Evolutionary conservation across 1,284 basidiomycete species (phyloP).

Genomic region (Leccinum solheimii): DNA sequence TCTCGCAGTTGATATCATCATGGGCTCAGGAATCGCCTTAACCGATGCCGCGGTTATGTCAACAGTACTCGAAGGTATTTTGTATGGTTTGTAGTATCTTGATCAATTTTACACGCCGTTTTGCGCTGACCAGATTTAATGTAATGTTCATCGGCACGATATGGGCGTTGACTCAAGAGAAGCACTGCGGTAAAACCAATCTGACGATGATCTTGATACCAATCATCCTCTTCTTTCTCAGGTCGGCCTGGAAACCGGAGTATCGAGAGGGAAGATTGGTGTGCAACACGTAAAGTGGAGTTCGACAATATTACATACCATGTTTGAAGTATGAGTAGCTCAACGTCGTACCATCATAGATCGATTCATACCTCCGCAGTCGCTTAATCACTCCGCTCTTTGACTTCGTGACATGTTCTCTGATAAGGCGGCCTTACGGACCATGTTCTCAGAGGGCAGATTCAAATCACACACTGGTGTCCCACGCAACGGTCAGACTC

Average conservation of each 20-base stretch:
- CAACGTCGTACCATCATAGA: background rate
- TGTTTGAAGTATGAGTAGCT: background rate
- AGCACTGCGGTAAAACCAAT: background rate
- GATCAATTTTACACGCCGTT: background rate
- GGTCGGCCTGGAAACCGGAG: constrained; percentile 6
- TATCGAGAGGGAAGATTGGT: background rate
- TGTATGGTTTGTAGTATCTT: constrained; percentile 12
- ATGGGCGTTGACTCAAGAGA: constrained; percentile 5
- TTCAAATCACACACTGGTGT: background rate
- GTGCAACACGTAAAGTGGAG: background rate
- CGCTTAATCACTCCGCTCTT: background rate
- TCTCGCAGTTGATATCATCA: background rate
- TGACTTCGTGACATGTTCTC: background rate
- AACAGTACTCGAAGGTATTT: constrained; percentile 10
- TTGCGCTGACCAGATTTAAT: background rate
- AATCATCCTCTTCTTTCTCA: constrained; percentile 17
- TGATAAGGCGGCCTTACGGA: background rate
- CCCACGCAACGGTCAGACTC: background rate
- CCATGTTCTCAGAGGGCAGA: background rate
- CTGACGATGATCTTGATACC: constrained; percentile 3
- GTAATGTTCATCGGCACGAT: constrained; percentile 18
- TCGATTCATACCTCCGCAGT: background rate
- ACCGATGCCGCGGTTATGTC: constrained; percentile 10
- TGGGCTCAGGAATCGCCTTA: constrained; percentile 15
- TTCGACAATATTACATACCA: background rate